A percentile compares a stretch with the other conserved stretches of the same genome.
Conservation (phyloP, 192 early-diverging fungal species). For the Coemansia sp. region DNA sequence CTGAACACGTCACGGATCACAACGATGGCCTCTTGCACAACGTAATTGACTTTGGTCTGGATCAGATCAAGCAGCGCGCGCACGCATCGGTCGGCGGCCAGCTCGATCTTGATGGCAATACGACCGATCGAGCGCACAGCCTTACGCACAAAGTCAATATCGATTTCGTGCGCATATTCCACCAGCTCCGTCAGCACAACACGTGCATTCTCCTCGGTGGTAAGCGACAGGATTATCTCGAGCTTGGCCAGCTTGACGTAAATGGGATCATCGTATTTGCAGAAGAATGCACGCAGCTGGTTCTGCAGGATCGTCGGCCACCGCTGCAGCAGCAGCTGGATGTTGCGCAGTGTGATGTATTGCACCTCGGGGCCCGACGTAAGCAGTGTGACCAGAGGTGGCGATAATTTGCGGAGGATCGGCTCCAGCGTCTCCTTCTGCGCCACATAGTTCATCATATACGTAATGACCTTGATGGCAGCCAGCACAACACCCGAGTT, state of each 20-base stretch:
- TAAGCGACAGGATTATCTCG: slow-evolving; percentile 90
- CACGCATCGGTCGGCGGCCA: slow-evolving; percentile 84
- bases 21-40: slow-evolving; percentile 97
- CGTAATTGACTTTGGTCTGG: slow-evolving; percentile 97
- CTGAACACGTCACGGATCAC: slow-evolving; percentile 99
- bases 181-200: slow-evolving; percentile 89
- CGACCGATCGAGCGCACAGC: slow-evolving; percentile 97
- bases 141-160: slow-evolving; percentile 97
- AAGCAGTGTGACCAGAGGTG: slow-evolving; percentile 92
- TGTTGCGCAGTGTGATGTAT: slow-evolving; percentile 96
- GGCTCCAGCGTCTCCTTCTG: slow-evolving; percentile 73
- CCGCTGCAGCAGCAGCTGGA: slow-evolving; percentile 89
- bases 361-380: slow-evolving; percentile 92
- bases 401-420: slow-evolving; percentile 83
- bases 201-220: slow-evolving; percentile 79
- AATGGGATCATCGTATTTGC: slow-evolving; percentile 99
- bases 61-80: slow-evolving; percentile 86
- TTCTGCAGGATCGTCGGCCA: slow-evolving; percentile 87
- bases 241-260: slow-evolving; percentile 98
- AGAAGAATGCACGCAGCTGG: slow-evolving; percentile 98
- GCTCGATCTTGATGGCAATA: slow-evolving; percentile 94
- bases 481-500: slow-evolving; percentile 90
- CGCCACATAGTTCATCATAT: slow-evolving; percentile 92
- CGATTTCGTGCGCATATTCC: slow-evolving; percentile 96
- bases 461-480: slow-evolving; percentile 87